Evolutionary conservation across 2,329 filamentous ascomycete species (phyloP).

Genomic region (Calonectria crousiana): DNA sequence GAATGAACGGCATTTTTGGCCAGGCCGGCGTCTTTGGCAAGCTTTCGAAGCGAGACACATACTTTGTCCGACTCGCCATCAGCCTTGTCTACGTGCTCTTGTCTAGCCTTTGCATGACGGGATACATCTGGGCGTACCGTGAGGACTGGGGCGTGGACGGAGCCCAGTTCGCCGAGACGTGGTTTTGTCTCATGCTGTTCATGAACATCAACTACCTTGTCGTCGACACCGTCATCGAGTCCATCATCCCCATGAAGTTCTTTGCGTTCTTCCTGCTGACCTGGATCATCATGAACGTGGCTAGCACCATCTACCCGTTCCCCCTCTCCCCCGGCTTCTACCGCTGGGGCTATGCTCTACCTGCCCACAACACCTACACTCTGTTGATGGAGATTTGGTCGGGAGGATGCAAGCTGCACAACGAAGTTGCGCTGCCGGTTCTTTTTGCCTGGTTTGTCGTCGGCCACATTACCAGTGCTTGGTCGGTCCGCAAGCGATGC

Average conservation of each 20-base stretch:
- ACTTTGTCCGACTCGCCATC: slow-evolving; percentile 40
- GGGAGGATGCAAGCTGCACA: slow-evolving; percentile 54
- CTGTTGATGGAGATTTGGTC: slow-evolving; percentile 57
- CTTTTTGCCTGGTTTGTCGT: slow-evolving; percentile 55
- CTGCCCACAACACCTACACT: slow-evolving; percentile 50
- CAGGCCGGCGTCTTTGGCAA: slow-evolving; percentile 20
- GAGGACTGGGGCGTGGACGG: slow-evolving; percentile 55
- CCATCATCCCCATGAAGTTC: slow-evolving; percentile 48
- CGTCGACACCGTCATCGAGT: slow-evolving; percentile 49
- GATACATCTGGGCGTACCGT: slow-evolving; percentile 59
- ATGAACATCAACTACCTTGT: slow-evolving; percentile 58
- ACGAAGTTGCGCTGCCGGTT: slow-evolving; percentile 52
- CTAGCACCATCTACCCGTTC: slow-evolving; percentile 52
- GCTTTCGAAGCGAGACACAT: slow-evolving; percentile 43
- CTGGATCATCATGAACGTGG: slow-evolving; percentile 56
- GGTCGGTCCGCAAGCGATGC: slow-evolving; percentile 42
- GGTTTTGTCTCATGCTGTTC: slow-evolving; percentile 53
- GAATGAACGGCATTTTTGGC: slow-evolving; percentile 40
- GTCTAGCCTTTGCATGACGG: slow-evolving; percentile 52
- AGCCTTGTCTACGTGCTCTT: slow-evolving; percentile 50
- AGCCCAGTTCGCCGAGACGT: slow-evolving; percentile 40
- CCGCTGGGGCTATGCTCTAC: slow-evolving; percentile 52
- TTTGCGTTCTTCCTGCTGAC: slow-evolving; percentile 57
- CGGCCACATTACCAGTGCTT: slow-evolving; percentile 39
- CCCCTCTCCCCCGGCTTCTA: slow-evolving; percentile 55